Evolutionary conservation across 2,329 filamentous ascomycete species (phyloP).

Genomic region (Capronia americana): DNA sequence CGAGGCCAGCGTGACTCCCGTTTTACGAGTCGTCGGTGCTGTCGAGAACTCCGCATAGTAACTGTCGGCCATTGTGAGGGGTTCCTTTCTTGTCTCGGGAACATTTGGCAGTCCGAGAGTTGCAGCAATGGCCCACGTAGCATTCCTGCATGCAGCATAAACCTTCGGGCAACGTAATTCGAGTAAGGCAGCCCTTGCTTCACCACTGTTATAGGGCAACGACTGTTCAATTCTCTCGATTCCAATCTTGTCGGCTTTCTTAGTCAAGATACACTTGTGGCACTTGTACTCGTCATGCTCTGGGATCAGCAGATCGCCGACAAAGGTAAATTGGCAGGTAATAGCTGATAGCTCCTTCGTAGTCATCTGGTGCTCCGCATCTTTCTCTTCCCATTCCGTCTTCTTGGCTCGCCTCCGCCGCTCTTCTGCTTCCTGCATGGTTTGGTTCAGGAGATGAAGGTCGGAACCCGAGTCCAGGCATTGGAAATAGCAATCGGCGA

Average conservation of each 20-base stretch:
- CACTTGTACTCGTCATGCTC: slow-evolving; percentile 20
- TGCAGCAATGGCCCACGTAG: slow-evolving; percentile 58
- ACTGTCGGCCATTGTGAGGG: slow-evolving; percentile 42
- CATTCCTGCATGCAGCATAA: slow-evolving; percentile 59
- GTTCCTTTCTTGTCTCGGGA: slow-evolving; percentile 22
- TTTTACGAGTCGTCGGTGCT: slow-evolving; percentile 35
- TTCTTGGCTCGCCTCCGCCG: slow-evolving; percentile 45
- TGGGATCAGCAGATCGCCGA: slow-evolving; percentile 5
- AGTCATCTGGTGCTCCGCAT: slow-evolving; percentile 15
- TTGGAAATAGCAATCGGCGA: slow-evolving; percentile 57
- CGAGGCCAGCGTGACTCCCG: slow-evolving; percentile 52
- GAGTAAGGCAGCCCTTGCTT: slow-evolving; percentile 53
- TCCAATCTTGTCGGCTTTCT: slow-evolving; percentile 11
- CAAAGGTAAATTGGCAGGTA: slow-evolving; percentile 5
- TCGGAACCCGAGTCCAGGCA: slow-evolving; percentile 35
- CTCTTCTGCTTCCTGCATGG: slow-evolving; percentile 45
- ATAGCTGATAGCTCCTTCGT: slow-evolving; percentile 13
- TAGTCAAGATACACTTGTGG: slow-evolving; percentile 20
- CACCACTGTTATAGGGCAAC: slow-evolving; percentile 44
- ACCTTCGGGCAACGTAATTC: slow-evolving; percentile 57
- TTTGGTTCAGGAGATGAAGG: slow-evolving; percentile 42
- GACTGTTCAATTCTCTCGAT: slow-evolving; percentile 23
- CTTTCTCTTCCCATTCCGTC: slow-evolving; percentile 44
- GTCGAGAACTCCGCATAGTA: slow-evolving; percentile 45
- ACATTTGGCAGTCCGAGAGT: slow-evolving; percentile 44